A percentile compares a stretch with the other conserved stretches of the same genome.
Conservation (phyloP, 31 red algal genomes). For the Endocladia muricata region DNA sequence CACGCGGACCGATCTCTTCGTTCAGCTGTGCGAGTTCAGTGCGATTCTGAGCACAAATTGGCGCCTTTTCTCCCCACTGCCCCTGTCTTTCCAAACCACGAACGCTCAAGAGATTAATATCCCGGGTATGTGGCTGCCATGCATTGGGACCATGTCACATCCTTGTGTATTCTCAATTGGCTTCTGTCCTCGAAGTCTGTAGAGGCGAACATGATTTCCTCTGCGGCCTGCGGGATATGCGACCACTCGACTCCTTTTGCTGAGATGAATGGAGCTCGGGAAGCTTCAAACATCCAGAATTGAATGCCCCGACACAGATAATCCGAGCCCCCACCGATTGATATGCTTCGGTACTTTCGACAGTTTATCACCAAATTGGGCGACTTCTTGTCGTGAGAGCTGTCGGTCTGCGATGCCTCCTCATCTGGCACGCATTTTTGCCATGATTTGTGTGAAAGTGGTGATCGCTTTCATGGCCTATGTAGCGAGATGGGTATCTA, state of each 20-base stretch:
- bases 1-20: not conserved
- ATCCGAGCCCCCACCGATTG: slow-evolving; percentile 26
- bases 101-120: slow-evolving; percentile 18
- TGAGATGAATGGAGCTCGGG: not conserved
- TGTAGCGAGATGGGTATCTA: not conserved
- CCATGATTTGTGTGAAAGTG: slow-evolving; percentile 13
- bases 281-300: not conserved
- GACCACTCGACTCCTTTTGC: not conserved
- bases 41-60: slow-evolving; percentile 25
- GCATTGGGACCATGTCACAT: slow-evolving; percentile 1
- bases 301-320: slow-evolving; percentile 22
- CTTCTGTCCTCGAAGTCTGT: not conserved
- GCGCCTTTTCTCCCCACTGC: slow-evolving; percentile 1
- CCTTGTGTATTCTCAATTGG: not conserved
- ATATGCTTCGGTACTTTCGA: slow-evolving; percentile 23
- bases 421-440: slow-evolving; percentile 20
- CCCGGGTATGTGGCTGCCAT: not conserved
- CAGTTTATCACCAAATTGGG: slow-evolving; percentile 16
- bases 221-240: slow-evolving; percentile 32
- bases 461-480: slow-evolving; percentile 13
- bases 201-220: slow-evolving; percentile 23
- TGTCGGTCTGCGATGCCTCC: not conserved
- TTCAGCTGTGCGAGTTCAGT: slow-evolving; percentile 2
- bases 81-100: slow-evolving; percentile 10
- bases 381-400: not conserved